Evolutionary conservation across 345 rosid genomes (phyloP), one percentile per base, ranked within the genome.

Genomic region (Euphorbia peplus): DNA sequence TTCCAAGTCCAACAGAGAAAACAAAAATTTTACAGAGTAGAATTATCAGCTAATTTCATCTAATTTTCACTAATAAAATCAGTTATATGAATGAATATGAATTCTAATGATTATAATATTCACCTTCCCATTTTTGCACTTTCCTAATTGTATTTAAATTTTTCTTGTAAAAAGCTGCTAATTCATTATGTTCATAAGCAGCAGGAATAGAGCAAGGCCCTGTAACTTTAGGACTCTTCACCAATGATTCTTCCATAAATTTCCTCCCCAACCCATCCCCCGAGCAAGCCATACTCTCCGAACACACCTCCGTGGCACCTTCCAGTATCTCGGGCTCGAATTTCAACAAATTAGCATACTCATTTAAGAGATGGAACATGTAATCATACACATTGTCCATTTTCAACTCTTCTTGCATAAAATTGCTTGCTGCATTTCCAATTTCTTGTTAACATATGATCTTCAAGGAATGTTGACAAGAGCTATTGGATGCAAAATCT

Each of bases 341-440:
- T 56, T 74, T 86, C 77, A 88, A 70, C 16, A 86, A 74, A 51
- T 79, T 75, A 1, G 86, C 82, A 19, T 84, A 88, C 63, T 78
- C 79, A 26, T 39, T 74, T 35, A 84, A 58, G 48, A 78, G 71
- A 75, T 88, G 85, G 10, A 88, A 70, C 86, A 84, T 88, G 75
- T 88, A 88, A 58, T 83, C 88, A 28, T 88, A 84, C 10, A 83
- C 86, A 47, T 73, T 75, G 19, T 75, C 77, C 85, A 88, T 83
- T 67, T 76, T 73, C 24, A 88, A 41, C 15, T 72, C 54, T 74
- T 84, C 81, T 60, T 75, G 59, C 0, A 84, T 63, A 69, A 78
- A 84, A 39, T 71, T 78, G 65, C 82, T 86, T 55, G 83, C 88
- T 50, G 75, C 78, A 44, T 78, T 42, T 66, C 90, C 92, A 41